Base-by-base conservation (phyloP, 2,329 filamentous ascomycete genomes). In the Aureobasidium musti region DNA sequence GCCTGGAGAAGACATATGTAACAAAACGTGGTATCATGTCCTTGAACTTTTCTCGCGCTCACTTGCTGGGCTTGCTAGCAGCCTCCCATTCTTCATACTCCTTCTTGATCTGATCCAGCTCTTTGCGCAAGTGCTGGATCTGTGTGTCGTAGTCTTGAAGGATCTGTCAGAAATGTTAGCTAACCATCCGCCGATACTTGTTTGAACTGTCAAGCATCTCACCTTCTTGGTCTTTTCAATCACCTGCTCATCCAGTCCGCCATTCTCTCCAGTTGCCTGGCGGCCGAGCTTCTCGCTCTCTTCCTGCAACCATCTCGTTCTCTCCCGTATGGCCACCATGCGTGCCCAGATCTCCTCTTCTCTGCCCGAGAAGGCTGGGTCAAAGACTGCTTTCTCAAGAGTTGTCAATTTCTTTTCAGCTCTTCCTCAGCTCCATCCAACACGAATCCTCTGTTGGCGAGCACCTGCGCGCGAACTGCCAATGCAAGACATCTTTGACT, bases 301-400 rank as follows among this genome's bases (percentile, higher is more conserved):
- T 72, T 86, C 86, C 73, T 89, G 89, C 71, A 96, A 78, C 72
- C 87, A 84, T 70, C 89, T 86, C 26, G 90, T 89, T 70, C 91
- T 87, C 68, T 90, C 89, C 70, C 90, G 83, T 56, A 95, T 80
- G 43, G 89, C 85, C 57, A 92, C 89, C 79, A 95, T 85, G 53
- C 91, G 82, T 70, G 91, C 92, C 91, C 91, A 95, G 52, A 95
- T 87, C 80, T 95, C 91, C 77, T 95, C 91, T 74, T 91, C 89
- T 70, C 90, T 82, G 2, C 90, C 91, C 43, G 86, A 85, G 65
- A 94, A 83, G 8, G 88, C 87, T 8, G 91, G 91, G 73, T 95
- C 91, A 70, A 88, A 87, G 33, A 92, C 86, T 60, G 83, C 82
- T 73, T 86, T 86, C 75, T 93, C 89, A 67, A 95, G 80, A 28